These are phyloP conservation scores for Zygotorulaspora chibaensis DNA, from an alignment of 805 yeast genomes.

Conservation along the genomic window DNA sequence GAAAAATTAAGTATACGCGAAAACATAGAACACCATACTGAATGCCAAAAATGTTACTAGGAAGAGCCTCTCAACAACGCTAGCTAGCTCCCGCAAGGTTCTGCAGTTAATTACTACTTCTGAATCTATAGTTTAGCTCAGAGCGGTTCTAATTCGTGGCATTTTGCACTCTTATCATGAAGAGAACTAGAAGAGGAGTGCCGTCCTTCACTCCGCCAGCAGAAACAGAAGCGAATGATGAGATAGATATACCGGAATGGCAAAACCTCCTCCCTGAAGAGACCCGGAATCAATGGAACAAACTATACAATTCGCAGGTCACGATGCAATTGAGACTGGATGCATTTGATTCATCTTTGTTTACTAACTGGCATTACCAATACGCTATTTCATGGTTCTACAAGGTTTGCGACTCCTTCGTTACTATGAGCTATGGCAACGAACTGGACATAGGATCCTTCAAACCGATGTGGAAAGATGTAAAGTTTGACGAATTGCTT, in stretches of 20 bases:
- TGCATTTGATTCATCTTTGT: slow-evolving; percentile 11
- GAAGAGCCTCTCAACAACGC: too few species aligned
- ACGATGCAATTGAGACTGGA: slow-evolving; percentile 6
- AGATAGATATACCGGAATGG: slow-evolving; percentile 19
- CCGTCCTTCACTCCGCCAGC: neutral
- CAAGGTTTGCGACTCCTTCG: slow-evolving; percentile 31
- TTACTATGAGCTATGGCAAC: slow-evolving; percentile 14
- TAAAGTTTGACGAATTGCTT: slow-evolving; percentile 31
- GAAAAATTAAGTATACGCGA: neutral
- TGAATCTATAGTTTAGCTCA: neutral
- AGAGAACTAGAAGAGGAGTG: slow-evolving; percentile 3
- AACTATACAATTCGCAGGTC: slow-evolving; percentile 12
- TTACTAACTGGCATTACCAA: slow-evolving; percentile 31
- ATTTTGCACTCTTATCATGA: neutral
- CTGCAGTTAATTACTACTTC: too few species aligned
- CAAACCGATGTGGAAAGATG: slow-evolving; percentile 29
- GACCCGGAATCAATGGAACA: slow-evolving; percentile 20
- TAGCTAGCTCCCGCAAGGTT: too few species aligned
- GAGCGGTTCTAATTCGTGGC: neutral
- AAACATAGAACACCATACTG: neutral
- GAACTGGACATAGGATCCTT: slow-evolving; percentile 9
- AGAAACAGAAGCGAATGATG: neutral
- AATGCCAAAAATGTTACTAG: too few species aligned
- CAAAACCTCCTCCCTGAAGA: slow-evolving; percentile 24
- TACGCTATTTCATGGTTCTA: slow-evolving; percentile 34